Base-by-base conservation (phyloP, 352 stramenopile genomes). In the Peronospora belbahrii region DNA sequence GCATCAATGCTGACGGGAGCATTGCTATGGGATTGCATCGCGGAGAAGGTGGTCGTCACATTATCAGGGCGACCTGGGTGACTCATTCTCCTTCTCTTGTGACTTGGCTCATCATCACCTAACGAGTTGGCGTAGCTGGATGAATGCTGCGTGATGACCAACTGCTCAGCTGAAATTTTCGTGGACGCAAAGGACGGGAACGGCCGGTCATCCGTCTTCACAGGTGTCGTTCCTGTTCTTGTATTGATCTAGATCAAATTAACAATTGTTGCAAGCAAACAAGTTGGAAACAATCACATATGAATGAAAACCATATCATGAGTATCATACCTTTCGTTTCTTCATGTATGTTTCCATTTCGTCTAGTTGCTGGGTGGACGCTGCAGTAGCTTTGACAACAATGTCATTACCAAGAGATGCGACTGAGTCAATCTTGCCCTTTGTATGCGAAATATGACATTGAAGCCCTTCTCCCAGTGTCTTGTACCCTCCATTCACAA, bases 291-390 rank as follows among this genome's bases (percentile, higher is more conserved):
- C 20, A 28, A 10, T 43, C 14, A n/a, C 6, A 35, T n/a, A n/a
- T n/a, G 5, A 7, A 41, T 10, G 23, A 24, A 13, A 19, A 28
- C 19, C 36, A n/a, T n/a, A n/a, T n/a, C n/a, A n/a, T n/a, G n/a
- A n/a, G n/a, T n/a, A n/a, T n/a, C n/a, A n/a, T 56, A 82, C 70
- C 65, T 66, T 67, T 57, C 65, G 42, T 35, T 79, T 77, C 56
- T 77, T 77, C 45, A 79, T 56, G 49, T 62, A 83, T 9, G 54
- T 38, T 39, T 66, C 59, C 19, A 77, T 58, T 9, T 63, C 56
- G 18, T 77, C 20, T 13, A 70, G 45, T 30, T 70, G 63, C 14
- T 63, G 48, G 6, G 38, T 59, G 10, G 62, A 70, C 6, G 62
- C 48, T 19, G 55, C 44, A 7, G 42, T 50, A 10, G 59, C 56